Base-by-base conservation (phyloP, 2,329 filamentous ascomycete genomes). In the Samsoniella hepiali region DNA sequence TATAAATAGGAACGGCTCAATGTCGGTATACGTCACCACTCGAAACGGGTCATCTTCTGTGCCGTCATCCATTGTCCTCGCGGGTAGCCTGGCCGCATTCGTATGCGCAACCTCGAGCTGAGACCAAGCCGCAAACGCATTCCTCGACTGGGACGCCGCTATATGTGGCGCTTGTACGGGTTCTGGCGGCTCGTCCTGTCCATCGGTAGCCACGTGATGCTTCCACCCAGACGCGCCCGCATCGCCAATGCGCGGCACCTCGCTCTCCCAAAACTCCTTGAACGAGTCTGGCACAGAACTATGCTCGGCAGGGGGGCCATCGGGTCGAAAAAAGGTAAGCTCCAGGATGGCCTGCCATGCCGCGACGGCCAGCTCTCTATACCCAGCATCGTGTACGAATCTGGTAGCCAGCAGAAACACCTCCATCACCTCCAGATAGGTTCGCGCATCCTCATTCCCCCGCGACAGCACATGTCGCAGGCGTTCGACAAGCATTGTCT, bases 321-420 rank as follows among this genome's bases (percentile, higher is more conserved):
- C 5, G 71, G 90, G 87, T 3, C 80, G 79, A 54, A 86, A 86
- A 64, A 92, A 83, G 22, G 85, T 86, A 59, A 89, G 79, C 71
- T 97, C 94, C 0, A 97, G 75, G 1, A 90, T 69, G 6, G 87
- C 90, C 76, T 98, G 94, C 93, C 94, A 97, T 5, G 89, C 81
- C 10, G 88, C 91, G 3, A 91, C 79, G 1, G 91, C 88, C 36
- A 91, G 79, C 72, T 97, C 94, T 51, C 82, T 79, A 71, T 90
- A 97, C 0, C 94, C 94, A 53, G 90, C 81, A 71, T 96, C 89
- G 51, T 87, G 81, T 36, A 94, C 80, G 70, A 95, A 90, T 2
- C 85, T 75, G 0, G 91, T 94, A n/a, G 88, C 73, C 47, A 91
- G 85, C 1, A 96, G 77, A 22, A 97, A 84, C 1, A 96, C 76